A percentile compares a stretch with the other conserved stretches of the same genome.
Evolutionary conservation across 108 stramenopile species (phyloP).

Genomic region (Nannochloropsis salina): DNA sequence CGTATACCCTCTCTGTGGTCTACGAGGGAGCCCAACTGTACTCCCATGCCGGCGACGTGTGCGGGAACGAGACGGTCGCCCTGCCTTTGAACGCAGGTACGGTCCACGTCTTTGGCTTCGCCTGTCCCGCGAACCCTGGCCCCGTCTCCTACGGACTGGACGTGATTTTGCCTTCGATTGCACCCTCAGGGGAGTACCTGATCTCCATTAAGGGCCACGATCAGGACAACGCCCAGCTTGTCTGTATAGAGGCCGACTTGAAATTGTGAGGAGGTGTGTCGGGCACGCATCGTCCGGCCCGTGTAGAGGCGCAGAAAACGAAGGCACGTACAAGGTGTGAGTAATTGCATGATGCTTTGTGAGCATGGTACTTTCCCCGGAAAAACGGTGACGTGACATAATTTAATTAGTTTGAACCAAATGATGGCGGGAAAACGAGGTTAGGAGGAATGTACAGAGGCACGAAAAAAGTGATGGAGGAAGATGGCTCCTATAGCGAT

Average conservation of each 20-base stretch:
- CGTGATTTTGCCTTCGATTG: conserved; percentile 34
- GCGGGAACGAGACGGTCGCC: conserved; percentile 30
- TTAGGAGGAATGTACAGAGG: no score
- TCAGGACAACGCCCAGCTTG: background rate
- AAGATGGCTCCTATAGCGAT: no score
- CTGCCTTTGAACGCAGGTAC: conserved; percentile 29
- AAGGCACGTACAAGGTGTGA: no score
- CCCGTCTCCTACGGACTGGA: conserved; percentile 20
- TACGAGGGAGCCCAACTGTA: conserved; percentile 16
- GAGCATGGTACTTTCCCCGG: no score
- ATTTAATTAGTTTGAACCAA: no score
- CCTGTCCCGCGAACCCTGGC: conserved; percentile 37
- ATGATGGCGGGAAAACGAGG: no score
- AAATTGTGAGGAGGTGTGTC: conserved; percentile 23
- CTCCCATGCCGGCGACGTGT: background rate
- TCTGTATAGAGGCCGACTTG: conserved; percentile 37
- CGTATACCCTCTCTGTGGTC: conserved; percentile 28
- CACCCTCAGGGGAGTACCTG: conserved; percentile 37
- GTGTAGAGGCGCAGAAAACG: no score
- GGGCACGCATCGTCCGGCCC: no score
- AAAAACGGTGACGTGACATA: no score
- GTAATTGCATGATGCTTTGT: no score
- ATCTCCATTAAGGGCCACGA: conserved; percentile 29
- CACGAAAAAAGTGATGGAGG: no score
- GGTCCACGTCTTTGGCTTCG: conserved; percentile 30